Evolutionary conservation across 306 rosid genomes (phyloP), one percentile per base, ranked within the genome.

Genomic region (Fragaria nilgerrensis): DNA sequence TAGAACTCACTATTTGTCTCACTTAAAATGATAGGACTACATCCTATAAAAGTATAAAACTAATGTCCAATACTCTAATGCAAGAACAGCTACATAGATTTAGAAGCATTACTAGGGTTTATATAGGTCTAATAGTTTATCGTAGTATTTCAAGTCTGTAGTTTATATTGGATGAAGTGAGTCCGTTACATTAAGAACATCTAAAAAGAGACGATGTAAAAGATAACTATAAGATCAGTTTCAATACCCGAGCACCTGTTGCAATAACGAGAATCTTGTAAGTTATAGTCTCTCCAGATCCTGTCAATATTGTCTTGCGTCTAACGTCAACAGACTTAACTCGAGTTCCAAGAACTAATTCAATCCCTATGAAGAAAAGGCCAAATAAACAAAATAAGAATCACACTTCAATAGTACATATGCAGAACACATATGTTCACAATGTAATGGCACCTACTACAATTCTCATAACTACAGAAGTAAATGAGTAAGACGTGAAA

Each of bases 201-300:
- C 73, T 10, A 58, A 48, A 68, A 52, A 50, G 59, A 44, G 68
- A 74, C 14, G 25, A 82, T 5, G 52, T 17, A 67, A 44, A 44
- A 55, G 77, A 39, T 36, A 66, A 77, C 36, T 52, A 70, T 49
- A 71, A 86, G 89, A 87, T 76, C 78, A 82, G 90, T 67, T 82
- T 82, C 78, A 86, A 81, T 95, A 95, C 99, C 99, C 96, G 98
- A 82, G 99, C 99, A 88, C 99, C 99, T 82, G 99, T 90, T 64
- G 99, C 99, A 85, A 95, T 79, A 73, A 95, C 82, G 73, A 95
- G 99, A 85, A 87, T 47, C 90, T 87, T 95, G 90, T 95, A 95
- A 84, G 97, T 95, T 74, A 95, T 91, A 76, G 97, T 95, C 89
- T 95, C 99, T 68, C 99, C 99, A 44, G 99, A 83, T 78, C 89